phyloP scores from a whole-genome alignment of 371 early-diverging fungal species.

The Saksenaea vasiformis region DNA sequence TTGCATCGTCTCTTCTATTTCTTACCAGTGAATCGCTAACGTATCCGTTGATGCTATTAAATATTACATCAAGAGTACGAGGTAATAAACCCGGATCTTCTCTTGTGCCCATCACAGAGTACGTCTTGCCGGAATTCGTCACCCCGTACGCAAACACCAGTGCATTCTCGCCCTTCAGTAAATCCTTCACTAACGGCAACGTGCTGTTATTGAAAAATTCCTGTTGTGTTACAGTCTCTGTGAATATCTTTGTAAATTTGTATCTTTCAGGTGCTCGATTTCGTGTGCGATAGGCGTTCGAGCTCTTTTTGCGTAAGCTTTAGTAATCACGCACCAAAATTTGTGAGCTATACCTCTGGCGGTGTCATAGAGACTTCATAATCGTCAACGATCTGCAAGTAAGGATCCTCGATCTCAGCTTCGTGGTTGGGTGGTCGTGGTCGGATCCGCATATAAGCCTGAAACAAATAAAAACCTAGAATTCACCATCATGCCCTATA shows the following conservation, averaged over 20 bases:
- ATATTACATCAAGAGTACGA: constrained; percentile 60
- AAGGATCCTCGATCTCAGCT: constrained; percentile 24
- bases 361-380: constrained; percentile 50
- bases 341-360: constrained; percentile 31
- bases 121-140: constrained; percentile 86
- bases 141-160: constrained; percentile 77
- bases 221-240: constrained; percentile 49
- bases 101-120: constrained; percentile 63
- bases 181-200: constrained; percentile 53
- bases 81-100: constrained; percentile 63
- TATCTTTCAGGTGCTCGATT: constrained; percentile 57
- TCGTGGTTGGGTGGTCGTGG: constrained; percentile 23
- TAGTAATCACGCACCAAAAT: background rate
- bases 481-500: background rate
- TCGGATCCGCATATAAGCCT: constrained; percentile 54
- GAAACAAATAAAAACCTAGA: background rate
- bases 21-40: constrained; percentile 38
- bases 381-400: constrained; percentile 52
- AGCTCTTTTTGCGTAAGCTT: constrained; percentile 14
- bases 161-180: constrained; percentile 63
- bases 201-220: constrained; percentile 64
- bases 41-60: constrained; percentile 45
- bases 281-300: constrained; percentile 45
- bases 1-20: background rate
- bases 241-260: constrained; percentile 67